Evolutionary conservation across 192 early-diverging fungal species (phyloP), one percentile per base, ranked within the genome.

Genomic region (Umbelopsis sp.): DNA sequence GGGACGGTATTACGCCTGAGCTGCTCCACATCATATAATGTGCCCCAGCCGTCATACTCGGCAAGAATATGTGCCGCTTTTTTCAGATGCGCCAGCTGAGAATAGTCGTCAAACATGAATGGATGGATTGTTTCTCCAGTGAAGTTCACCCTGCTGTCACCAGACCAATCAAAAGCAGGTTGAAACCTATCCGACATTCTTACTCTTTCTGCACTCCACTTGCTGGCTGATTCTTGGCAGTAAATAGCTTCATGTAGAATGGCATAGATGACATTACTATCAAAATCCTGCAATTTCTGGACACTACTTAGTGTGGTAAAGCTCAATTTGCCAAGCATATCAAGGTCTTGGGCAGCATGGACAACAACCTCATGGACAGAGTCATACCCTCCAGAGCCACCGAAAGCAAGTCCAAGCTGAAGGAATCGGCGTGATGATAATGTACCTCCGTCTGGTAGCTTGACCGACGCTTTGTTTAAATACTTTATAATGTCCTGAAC

Each of bases 51-150:
- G 4, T 71, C 74, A 61, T 74, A 81, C 64, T 87, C 83, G 7
- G 88, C 90, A 69, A 91, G 74, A 11, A 84, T 77, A 11, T 86
- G 66, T 0, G 82, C 88, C 2, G 87, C 86, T 15, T 81, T 78
- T 41, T 86, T 86, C n/a, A 89, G 70, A 25, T 81, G 82, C 8
- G 76, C 78, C 48, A 91, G 77, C 64, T 87, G 84, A 11, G 83
- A 78, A 66, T 88, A 91, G 64, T 91, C 90, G 33, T 91, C 88
- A 67, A 91, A 82, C 90, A 91, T 91, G 80, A 85, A 89, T 48
- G 87, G 87, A 46, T 89, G 88, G 71, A 91, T 85, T 12, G 81
- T 84, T 68, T 91, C 90, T 16, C 89, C 84, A 21, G 90, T 91
- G 53, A 91, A 88, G 53, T 87, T 79, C 37, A 91, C 82, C 9